Percentiles rank a stretch among this genome's conserved stretches.
phyloP scores from a whole-genome alignment of 805 yeast species.

The Suhomyces prunicola region DNA sequence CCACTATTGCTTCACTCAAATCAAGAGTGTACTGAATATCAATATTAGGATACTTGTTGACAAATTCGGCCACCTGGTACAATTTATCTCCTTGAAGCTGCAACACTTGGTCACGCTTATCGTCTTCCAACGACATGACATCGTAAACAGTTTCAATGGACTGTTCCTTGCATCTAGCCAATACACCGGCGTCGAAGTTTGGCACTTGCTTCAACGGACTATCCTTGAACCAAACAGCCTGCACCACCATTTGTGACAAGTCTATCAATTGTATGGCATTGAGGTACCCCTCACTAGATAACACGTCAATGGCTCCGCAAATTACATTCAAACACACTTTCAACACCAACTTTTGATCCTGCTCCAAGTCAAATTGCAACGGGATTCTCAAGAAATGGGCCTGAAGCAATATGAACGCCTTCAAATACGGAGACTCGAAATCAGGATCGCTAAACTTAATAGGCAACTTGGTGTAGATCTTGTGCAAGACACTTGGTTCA shows the following conservation, averaged over 20 bases:
- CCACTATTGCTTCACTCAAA: slow-evolving; percentile 36
- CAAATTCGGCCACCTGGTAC: slow-evolving; percentile 76
- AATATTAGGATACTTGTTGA: slow-evolving; percentile 84
- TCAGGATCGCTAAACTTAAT: slow-evolving; percentile 44
- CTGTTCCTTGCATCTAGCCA: slow-evolving; percentile 51
- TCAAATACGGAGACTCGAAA: slow-evolving; percentile 56
- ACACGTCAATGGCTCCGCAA: slow-evolving; percentile 67
- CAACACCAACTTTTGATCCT: slow-evolving; percentile 56
- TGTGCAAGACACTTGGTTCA: slow-evolving; percentile 49
- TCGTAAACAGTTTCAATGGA: slow-evolving; percentile 75
- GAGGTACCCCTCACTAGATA: slow-evolving; percentile 76
- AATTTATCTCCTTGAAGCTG: slow-evolving; percentile 47
- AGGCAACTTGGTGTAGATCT: slow-evolving; percentile 61
- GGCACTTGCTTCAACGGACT: slow-evolving; percentile 83
- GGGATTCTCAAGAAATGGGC: slow-evolving; percentile 71
- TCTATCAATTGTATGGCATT: slow-evolving; percentile 84
- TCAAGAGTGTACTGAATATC: slow-evolving; percentile 60
- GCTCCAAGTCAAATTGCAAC: slow-evolving; percentile 55
- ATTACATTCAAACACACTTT: slow-evolving; percentile 48
- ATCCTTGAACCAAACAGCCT: slow-evolving; percentile 81
- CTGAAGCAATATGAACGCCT: slow-evolving; percentile 73
- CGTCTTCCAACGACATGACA: slow-evolving; percentile 76
- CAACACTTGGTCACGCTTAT: slow-evolving; percentile 61
- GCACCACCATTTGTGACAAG: slow-evolving; percentile 80
- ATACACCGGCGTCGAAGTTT: slow-evolving; percentile 46